phyloP scores from a whole-genome alignment of 164 flowering plant species.

The Amborella trichopoda region DNA sequence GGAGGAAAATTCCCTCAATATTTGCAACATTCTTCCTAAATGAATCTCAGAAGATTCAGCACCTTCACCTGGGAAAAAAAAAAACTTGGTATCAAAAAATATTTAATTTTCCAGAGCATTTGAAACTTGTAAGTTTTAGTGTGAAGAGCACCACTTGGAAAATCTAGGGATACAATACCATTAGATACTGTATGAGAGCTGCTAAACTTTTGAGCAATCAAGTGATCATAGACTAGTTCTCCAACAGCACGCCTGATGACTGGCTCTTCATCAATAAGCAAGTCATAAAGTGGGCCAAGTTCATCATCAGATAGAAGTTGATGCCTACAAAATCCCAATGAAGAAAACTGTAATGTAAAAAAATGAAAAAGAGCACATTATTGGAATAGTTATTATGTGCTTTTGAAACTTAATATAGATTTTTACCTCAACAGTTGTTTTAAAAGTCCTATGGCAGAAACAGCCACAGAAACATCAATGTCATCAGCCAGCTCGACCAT shows the following conservation, averaged over 20 bases:
- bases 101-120: too few relatives aligned
- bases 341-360: too few relatives aligned
- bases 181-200: conserved; percentile 49
- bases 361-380: too few relatives aligned
- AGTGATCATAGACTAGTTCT: conserved; percentile 86
- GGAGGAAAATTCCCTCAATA: conserved; percentile 71
- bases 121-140: too few relatives aligned
- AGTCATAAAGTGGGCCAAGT: conserved; percentile 86
- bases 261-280: conserved; percentile 87
- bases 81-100: too few relatives aligned
- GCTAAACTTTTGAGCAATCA: conserved; percentile 86
- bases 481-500: conserved; percentile 99
- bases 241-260: conserved; percentile 94
- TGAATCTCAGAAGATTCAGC: conserved; percentile 62
- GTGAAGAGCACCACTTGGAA: too few relatives aligned
- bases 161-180: too few relatives aligned
- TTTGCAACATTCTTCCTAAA: conserved; percentile 84
- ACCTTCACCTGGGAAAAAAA: conserved; percentile 52
- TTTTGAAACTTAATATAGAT: too few relatives aligned
- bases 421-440: conserved; percentile 78
- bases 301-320: conserved; percentile 87
- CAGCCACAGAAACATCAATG: conserved; percentile 91
- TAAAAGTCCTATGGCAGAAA: conserved; percentile 91
- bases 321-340: conserved; percentile 44
- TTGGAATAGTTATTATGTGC: too few relatives aligned